Percentiles rank a stretch among this genome's conserved stretches.
These are phyloP conservation scores for Helicocarpus griseus DNA, from an alignment of 2,329 filamentous ascomycete genomes.

Conservation along the genomic window DNA sequence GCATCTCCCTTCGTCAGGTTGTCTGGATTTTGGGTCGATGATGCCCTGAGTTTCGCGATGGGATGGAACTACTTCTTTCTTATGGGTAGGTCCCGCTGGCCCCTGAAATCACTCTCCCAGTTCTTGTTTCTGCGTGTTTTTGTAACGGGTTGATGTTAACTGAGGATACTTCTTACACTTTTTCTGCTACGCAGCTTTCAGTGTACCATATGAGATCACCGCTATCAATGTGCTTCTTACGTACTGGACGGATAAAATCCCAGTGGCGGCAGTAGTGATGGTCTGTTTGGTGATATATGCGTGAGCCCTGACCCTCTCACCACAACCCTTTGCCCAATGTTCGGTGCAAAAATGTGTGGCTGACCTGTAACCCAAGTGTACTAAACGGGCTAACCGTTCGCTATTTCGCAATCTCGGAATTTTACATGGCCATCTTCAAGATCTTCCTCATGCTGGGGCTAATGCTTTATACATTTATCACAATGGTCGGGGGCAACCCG, in stretches of 20 bases:
- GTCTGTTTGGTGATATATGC: slow-evolving; percentile 31
- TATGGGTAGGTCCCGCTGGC: slow-evolving; percentile 16
- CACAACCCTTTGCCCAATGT: slow-evolving; percentile 24
- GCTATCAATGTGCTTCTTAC: slow-evolving; percentile 30
- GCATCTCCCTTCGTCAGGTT: slow-evolving; percentile 19
- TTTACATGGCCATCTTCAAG: slow-evolving; percentile 38
- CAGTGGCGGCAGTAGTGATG: slow-evolving; percentile 28
- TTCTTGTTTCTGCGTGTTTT: background rate
- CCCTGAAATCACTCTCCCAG: background rate
- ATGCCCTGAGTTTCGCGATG: slow-evolving; percentile 22
- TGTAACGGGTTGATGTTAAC: background rate
- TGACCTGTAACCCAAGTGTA: slow-evolving; percentile 8
- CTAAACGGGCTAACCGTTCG: slow-evolving; percentile 36
- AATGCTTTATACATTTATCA: slow-evolving; percentile 54
- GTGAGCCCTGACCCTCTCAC: slow-evolving; percentile 12
- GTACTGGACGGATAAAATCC: slow-evolving; percentile 31
- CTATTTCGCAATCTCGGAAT: slow-evolving; percentile 38
- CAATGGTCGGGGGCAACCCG: slow-evolving; percentile 72
- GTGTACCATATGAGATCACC: slow-evolving; percentile 29
- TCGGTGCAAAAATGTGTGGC: background rate
- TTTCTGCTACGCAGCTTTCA: slow-evolving; percentile 12
- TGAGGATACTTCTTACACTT: background rate
- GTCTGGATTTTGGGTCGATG: slow-evolving; percentile 21
- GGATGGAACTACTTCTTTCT: slow-evolving; percentile 22
- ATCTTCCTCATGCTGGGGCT: slow-evolving; percentile 24